Percentiles rank a stretch among this genome's conserved stretches.
Evolutionary conservation across 2,329 filamentous ascomycete genomes (phyloP).

Genomic region (Fusarium euwallaceae): DNA sequence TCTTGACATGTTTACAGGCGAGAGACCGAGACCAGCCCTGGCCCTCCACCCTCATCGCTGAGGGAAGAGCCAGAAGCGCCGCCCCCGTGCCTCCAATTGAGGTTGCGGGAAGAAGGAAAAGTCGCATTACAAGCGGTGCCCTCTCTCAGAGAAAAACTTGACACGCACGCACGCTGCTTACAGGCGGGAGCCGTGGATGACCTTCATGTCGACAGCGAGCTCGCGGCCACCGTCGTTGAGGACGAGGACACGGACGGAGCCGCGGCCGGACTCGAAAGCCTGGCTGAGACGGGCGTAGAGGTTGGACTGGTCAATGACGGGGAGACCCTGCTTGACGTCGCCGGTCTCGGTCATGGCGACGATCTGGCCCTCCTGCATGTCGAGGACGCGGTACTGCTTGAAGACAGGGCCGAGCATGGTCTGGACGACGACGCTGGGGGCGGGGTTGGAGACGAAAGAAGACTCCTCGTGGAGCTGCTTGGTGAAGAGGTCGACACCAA

Average conservation of each 20-base stretch:
- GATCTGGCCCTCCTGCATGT: constrained; percentile 88
- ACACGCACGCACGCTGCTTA: constrained; percentile 57
- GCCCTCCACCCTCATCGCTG: constrained; percentile 21
- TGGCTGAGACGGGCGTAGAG: constrained; percentile 84
- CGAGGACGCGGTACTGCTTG: constrained; percentile 99
- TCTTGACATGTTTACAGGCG: constrained; percentile 39
- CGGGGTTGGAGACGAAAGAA: constrained; percentile 96
- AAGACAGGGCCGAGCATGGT: constrained; percentile 99
- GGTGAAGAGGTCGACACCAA: constrained; percentile 99
- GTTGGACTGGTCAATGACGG: constrained; percentile 94
- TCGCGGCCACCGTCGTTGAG: constrained; percentile 94
- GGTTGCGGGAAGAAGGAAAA: constrained; percentile 34
- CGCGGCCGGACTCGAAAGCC: constrained; percentile 91
- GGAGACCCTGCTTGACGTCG: constrained; percentile 95
- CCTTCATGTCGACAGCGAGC: constrained; percentile 99
- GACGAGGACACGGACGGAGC: constrained; percentile 94
- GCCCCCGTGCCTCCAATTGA: constrained; percentile 26
- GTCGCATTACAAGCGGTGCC: constrained; percentile 43
- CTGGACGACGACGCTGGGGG: constrained; percentile 96
- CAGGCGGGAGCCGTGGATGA: constrained; percentile 84
- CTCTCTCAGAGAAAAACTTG: constrained; percentile 33
- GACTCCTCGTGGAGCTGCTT: constrained; percentile 99
- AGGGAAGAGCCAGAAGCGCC: constrained; percentile 35
- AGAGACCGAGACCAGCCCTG: constrained; percentile 27
- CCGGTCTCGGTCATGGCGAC: constrained; percentile 99